A percentile compares a stretch with the other conserved stretches of the same genome.
phyloP scores from a whole-genome alignment of 2,329 filamentous ascomycete species.

The Mariannaea elegans region DNA sequence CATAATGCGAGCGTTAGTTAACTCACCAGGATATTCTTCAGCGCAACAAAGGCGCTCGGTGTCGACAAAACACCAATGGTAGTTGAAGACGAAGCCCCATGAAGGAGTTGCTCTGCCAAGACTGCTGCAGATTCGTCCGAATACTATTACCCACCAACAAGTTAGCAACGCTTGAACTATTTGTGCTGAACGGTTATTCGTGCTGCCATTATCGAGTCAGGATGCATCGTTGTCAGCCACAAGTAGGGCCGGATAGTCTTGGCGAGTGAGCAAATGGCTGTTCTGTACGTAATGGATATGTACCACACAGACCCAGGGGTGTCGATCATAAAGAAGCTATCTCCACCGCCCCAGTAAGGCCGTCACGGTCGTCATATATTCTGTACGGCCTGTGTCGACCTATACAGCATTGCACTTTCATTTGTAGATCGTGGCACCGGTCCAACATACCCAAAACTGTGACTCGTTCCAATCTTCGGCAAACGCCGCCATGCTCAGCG shows the following conservation, averaged over 20 bases:
- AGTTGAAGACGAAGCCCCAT: conserved; percentile 64
- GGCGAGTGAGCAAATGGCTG: conserved; percentile 19
- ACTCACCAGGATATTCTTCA: conserved; percentile 74
- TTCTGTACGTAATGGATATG: conserved; percentile 35
- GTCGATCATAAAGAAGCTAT: conserved; percentile 32
- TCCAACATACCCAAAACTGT: conserved; percentile 77
- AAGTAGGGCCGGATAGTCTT: neutral
- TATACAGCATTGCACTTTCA: neutral
- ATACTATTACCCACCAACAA: conserved; percentile 59
- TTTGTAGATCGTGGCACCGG: conserved; percentile 18
- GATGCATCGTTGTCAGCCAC: neutral
- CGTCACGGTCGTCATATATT: neutral
- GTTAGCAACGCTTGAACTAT: neutral
- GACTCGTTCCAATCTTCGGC: conserved; percentile 84
- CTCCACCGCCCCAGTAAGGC: conserved; percentile 23
- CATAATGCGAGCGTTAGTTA: neutral
- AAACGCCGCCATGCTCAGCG: conserved; percentile 73
- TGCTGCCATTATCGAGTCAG: neutral
- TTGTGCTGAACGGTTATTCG: neutral
- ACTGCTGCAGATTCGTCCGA: conserved; percentile 74
- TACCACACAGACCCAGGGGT: conserved; percentile 11
- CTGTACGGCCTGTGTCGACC: too few species aligned
- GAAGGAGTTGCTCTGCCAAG: conserved; percentile 72
- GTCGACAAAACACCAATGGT: conserved; percentile 76
- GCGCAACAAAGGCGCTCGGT: conserved; percentile 79